Percentiles rank a stretch among this genome's conserved stretches.
Evolutionary conservation across 768 basidiomycete species (phyloP).

Genomic region (Lactifluus piperatus): DNA sequence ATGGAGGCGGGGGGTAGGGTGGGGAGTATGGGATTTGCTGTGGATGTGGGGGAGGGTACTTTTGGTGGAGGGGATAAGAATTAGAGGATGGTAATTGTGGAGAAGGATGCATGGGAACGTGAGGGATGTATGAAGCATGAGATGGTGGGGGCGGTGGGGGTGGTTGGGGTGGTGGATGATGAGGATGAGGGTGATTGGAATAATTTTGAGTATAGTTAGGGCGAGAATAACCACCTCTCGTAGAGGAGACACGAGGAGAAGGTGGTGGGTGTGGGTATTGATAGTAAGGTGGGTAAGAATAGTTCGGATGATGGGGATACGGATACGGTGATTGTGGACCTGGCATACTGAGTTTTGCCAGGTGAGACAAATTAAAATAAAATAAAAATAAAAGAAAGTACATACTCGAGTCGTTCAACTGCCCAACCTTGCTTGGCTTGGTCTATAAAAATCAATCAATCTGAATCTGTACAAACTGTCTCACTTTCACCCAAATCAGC

Average conservation of each 20-base stretch:
- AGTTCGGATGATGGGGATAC: conserved; percentile 25
- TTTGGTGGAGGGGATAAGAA: conserved; percentile 27
- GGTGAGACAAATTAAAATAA: not conserved
- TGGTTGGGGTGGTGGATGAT: conserved; percentile 26
- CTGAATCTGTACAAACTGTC: too few relatives aligned
- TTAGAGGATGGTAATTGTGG: conserved; percentile 25
- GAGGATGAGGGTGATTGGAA: conserved; percentile 28
- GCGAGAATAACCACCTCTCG: conserved; percentile 30
- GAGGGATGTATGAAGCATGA: conserved; percentile 33
- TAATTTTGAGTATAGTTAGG: conserved; percentile 33
- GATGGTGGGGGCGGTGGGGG: conserved; percentile 25
- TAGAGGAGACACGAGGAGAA: conserved; percentile 31
- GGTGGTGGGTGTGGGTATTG: conserved; percentile 31
- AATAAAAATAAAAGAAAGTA: not conserved
- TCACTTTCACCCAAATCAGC: too few relatives aligned
- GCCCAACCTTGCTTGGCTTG: too few relatives aligned
- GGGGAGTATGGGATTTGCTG: conserved; percentile 26
- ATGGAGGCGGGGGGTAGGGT: conserved; percentile 18
- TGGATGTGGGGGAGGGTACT: conserved; percentile 24
- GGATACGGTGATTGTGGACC: conserved; percentile 28
- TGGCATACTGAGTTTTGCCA: not conserved
- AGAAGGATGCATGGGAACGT: conserved; percentile 19
- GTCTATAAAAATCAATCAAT: too few relatives aligned
- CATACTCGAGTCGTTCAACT: too few relatives aligned
- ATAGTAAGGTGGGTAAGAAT: conserved; percentile 27